phyloP scores from a whole-genome alignment of 108 stramenopile species.

The Cyclotella cryptica region DNA sequence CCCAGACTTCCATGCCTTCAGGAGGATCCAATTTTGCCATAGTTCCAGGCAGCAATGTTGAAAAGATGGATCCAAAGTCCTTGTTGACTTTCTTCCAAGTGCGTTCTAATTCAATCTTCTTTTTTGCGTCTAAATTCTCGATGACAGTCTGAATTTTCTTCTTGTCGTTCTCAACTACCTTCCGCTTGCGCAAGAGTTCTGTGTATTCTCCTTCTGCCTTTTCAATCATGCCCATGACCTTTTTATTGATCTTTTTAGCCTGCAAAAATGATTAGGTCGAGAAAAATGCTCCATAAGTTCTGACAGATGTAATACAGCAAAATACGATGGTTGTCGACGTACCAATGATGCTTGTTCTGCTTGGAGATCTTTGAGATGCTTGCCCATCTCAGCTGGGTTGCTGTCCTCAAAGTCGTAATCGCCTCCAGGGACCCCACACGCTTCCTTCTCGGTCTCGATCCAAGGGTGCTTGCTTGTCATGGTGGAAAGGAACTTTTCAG shows the following conservation, averaged over 20 bases:
- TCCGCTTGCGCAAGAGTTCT: constrained; percentile 94
- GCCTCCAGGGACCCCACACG: constrained; percentile 93
- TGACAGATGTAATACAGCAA: not conserved
- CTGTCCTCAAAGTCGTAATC: constrained; percentile 95
- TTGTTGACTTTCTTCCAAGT: constrained; percentile 98
- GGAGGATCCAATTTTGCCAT: constrained; percentile 96
- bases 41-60: constrained; percentile 96
- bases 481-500: constrained; percentile 71
- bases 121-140: constrained; percentile 96
- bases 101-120: constrained; percentile 91
- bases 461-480: constrained; percentile 89
- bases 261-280: constrained; percentile 31
- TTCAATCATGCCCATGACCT: constrained; percentile 99
- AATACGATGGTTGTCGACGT: constrained; percentile 33
- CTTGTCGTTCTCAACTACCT: constrained; percentile 98
- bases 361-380: constrained; percentile 75
- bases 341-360: constrained; percentile 84
- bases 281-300: not conserved
- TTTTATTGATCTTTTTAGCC: constrained; percentile 98
- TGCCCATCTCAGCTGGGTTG: constrained; percentile 72
- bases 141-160: constrained; percentile 97
- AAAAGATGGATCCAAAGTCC: constrained; percentile 99
- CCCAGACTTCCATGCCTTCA: constrained; percentile 93
- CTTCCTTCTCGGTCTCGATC: constrained; percentile 93
- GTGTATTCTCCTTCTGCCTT: constrained; percentile 98